Evolutionary conservation across 306 rosid species (phyloP).

Genomic region (Cucurbita pepo): DNA sequence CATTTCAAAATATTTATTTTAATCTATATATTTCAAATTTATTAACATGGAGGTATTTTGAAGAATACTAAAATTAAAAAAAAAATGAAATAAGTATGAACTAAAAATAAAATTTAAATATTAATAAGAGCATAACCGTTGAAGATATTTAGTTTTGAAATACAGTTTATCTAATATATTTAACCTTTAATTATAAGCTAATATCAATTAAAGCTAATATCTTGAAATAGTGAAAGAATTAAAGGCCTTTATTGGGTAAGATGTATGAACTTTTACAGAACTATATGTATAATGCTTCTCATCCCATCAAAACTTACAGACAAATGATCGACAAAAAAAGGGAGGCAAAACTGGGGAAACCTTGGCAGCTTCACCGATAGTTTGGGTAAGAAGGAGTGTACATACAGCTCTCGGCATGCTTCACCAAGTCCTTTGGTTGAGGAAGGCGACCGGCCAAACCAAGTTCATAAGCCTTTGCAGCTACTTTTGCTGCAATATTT

Average conservation of each 20-base stretch:
- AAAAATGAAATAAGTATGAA: neutral
- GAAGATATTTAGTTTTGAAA: too few relatives aligned
- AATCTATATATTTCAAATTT: too few relatives aligned
- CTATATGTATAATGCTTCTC: neutral
- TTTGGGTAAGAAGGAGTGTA: constrained; percentile 52
- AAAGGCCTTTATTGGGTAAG: neutral
- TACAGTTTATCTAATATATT: too few relatives aligned
- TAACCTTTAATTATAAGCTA: too few relatives aligned
- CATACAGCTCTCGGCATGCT: constrained; percentile 82
- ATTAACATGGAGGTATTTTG: neutral
- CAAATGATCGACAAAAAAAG: neutral
- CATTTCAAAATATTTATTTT: too few relatives aligned
- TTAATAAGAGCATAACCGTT: too few relatives aligned
- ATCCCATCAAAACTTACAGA: neutral
- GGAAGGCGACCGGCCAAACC: constrained; percentile 87
- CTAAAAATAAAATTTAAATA: neutral
- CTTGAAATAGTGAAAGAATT: neutral
- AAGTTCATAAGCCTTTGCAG: constrained; percentile 78
- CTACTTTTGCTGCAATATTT: constrained; percentile 77
- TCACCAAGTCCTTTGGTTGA: constrained; percentile 63
- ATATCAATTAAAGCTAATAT: too few relatives aligned
- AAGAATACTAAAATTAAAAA: neutral
- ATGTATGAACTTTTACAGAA: neutral
- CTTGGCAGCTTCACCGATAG: constrained; percentile 32
- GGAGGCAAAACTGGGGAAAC: neutral